phyloP scores from a whole-genome alignment of 208 protist genomes.

The Angomonas desouzai region DNA sequence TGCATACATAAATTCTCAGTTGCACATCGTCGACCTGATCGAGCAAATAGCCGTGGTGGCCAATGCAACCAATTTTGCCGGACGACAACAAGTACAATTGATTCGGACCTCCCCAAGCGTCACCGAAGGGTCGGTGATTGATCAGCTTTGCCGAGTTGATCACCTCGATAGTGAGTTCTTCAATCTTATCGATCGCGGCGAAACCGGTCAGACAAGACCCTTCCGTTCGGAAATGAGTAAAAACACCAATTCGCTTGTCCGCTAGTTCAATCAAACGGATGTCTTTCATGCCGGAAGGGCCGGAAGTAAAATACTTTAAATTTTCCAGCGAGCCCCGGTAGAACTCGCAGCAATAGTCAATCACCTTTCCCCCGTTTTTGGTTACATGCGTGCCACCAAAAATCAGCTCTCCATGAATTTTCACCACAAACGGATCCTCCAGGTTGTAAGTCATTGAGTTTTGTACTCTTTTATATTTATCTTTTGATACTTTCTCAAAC shows the following conservation, averaged over 20 bases:
- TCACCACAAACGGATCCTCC: constrained; percentile 34
- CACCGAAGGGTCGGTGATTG: constrained; percentile 43
- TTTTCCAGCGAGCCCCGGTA: constrained; percentile 20
- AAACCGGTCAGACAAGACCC: constrained; percentile 50
- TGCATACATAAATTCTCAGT: constrained; percentile 54
- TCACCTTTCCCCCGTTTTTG: constrained; percentile 23
- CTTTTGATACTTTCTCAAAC: constrained; percentile 36
- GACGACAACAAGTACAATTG: constrained; percentile 53
- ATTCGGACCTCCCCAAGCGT: constrained; percentile 57
- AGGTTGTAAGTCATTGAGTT: constrained; percentile 25
- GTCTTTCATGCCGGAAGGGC: constrained; percentile 33
- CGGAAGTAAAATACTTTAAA: constrained; percentile 26
- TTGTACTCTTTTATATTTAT: constrained; percentile 31
- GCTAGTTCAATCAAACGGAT: constrained; percentile 33
- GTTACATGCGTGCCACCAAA: constrained; percentile 33
- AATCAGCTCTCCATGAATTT: constrained; percentile 27
- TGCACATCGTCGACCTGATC: constrained; percentile 40
- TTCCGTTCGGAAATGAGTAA: constrained; percentile 49
- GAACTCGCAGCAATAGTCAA: constrained; percentile 41
- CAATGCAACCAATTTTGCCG: constrained; percentile 61
- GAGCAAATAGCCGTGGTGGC: constrained; percentile 61
- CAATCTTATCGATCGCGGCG: constrained; percentile 42
- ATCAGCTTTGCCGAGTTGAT: constrained; percentile 45
- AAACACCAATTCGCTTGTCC: constrained; percentile 51
- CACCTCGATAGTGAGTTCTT: constrained; percentile 37